These are phyloP conservation scores for Trichoderma breve DNA, from an alignment of 2,329 filamentous ascomycete species.

Conservation along the genomic window DNA sequence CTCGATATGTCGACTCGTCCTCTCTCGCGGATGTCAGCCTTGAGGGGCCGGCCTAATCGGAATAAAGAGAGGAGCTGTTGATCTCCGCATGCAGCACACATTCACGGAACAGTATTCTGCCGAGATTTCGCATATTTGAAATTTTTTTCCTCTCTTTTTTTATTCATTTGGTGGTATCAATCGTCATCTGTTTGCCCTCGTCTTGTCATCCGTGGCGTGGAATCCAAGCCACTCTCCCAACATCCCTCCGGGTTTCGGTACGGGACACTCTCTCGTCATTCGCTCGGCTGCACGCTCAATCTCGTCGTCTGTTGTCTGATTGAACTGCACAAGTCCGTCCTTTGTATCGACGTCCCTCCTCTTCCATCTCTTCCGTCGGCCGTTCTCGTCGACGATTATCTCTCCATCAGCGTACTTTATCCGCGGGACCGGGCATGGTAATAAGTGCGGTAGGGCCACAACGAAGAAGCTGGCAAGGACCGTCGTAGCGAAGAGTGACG, in stretches of 20 bases:
- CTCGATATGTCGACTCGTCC: background rate
- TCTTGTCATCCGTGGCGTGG: slow-evolving; percentile 34
- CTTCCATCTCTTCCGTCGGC: slow-evolving; percentile 45
- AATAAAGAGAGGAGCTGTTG: background rate
- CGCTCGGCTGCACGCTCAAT: slow-evolving; percentile 38
- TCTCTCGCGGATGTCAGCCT: background rate
- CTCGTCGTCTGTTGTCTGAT: slow-evolving; percentile 39
- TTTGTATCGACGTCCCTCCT: slow-evolving; percentile 41
- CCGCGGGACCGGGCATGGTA: slow-evolving; percentile 85
- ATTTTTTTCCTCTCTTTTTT: background rate
- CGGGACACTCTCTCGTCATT: slow-evolving; percentile 73
- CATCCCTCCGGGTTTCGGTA: slow-evolving; percentile 83
- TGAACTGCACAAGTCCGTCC: slow-evolving; percentile 51
- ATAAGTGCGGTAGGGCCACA: slow-evolving; percentile 82
- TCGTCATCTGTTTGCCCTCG: slow-evolving; percentile 28
- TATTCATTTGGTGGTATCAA: slow-evolving; percentile 7
- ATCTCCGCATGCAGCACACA: background rate
- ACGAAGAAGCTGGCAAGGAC: slow-evolving; percentile 87
- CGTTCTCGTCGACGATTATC: slow-evolving; percentile 45
- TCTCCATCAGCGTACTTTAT: slow-evolving; percentile 71
- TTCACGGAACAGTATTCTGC: background rate
- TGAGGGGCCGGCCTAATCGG: background rate
- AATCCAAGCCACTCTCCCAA: slow-evolving; percentile 76
- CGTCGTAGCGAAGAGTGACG: slow-evolving; percentile 91
- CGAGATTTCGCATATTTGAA: background rate